These are phyloP conservation scores for Aspergillus nanangensis DNA, from an alignment of 495 filamentous ascomycete species.

Conservation along the genomic window DNA sequence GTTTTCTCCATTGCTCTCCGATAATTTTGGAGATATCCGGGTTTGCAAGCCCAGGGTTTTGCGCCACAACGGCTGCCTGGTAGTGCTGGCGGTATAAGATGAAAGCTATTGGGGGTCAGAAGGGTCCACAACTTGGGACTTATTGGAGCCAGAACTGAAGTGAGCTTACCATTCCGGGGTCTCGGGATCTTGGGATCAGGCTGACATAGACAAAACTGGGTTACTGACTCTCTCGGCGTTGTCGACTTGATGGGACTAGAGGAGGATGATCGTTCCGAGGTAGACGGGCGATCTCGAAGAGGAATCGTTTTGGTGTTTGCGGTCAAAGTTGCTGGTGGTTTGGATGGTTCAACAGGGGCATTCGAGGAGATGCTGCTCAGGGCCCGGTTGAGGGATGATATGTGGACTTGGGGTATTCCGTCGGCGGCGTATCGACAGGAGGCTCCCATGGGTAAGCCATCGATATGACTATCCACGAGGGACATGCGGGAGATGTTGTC, in stretches of 20 bases:
- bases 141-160: slow-evolving; percentile 12
- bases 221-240: slow-evolving; percentile 27
- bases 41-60: slow-evolving; percentile 87
- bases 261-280: slow-evolving; percentile 27
- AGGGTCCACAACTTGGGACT: background rate
- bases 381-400: slow-evolving; percentile 24
- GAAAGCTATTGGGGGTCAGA: slow-evolving; percentile 63
- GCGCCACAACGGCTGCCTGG: slow-evolving; percentile 73
- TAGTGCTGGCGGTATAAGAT: slow-evolving; percentile 96
- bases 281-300: slow-evolving; percentile 23
- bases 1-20: slow-evolving; percentile 82
- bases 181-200: slow-evolving; percentile 90
- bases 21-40: slow-evolving; percentile 98
- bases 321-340: slow-evolving; percentile 8
- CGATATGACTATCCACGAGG: slow-evolving; percentile 12
- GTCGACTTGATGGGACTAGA: slow-evolving; percentile 30
- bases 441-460: slow-evolving; percentile 7
- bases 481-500: slow-evolving; percentile 24
- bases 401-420: slow-evolving; percentile 25
- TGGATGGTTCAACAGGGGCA: slow-evolving; percentile 11
- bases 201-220: slow-evolving; percentile 85
- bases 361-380: slow-evolving; percentile 14
- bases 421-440: slow-evolving; percentile 22
- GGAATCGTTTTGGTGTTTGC: slow-evolving; percentile 18
- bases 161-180: slow-evolving; percentile 82